These are phyloP conservation scores for Dendrocalamus latiflorus DNA, from an alignment of 202 grass and related monocot species.

Conservation along the genomic window DNA sequence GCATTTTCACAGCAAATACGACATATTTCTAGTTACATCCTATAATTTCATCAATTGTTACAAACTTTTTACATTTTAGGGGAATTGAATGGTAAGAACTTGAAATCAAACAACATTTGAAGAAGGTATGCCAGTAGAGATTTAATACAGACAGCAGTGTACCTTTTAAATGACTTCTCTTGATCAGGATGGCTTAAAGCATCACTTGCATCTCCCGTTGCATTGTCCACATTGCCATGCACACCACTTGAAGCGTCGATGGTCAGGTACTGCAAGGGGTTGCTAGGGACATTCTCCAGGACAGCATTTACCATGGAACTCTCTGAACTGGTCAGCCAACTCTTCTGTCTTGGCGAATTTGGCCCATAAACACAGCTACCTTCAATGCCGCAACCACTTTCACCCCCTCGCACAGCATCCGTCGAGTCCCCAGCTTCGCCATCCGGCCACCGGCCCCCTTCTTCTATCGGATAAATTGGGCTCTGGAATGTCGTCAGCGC, in stretches of 20 bases:
- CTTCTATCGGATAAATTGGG: slow-evolving; percentile 26
- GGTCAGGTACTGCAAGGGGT: slow-evolving; percentile 77
- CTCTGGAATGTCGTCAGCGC: slow-evolving; percentile 32
- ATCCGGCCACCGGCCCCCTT: slow-evolving; percentile 35
- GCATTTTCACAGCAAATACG: neutral
- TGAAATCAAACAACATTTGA: neutral
- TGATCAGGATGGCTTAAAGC: slow-evolving; percentile 40
- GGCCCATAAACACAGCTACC: slow-evolving; percentile 80
- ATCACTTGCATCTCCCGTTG: slow-evolving; percentile 27
- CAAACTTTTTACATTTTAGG: neutral
- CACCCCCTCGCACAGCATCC: slow-evolving; percentile 20
- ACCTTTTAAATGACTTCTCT: slow-evolving; percentile 56
- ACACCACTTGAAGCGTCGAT: slow-evolving; percentile 30
- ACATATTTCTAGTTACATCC: neutral
- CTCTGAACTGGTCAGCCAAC: slow-evolving; percentile 66
- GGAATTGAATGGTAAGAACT: neutral
- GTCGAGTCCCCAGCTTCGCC: slow-evolving; percentile 11
- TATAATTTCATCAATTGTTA: neutral
- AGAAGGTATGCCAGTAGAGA: neutral
- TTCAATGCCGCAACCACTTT: slow-evolving; percentile 41
- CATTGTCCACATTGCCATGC: slow-evolving; percentile 28
- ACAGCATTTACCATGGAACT: slow-evolving; percentile 84
- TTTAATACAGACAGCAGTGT: neutral
- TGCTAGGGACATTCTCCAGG: slow-evolving; percentile 75
- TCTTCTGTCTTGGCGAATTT: slow-evolving; percentile 86